Conservation (phyloP, 2,329 filamentous ascomycete species). For the Paecilomyces sp. region DNA sequence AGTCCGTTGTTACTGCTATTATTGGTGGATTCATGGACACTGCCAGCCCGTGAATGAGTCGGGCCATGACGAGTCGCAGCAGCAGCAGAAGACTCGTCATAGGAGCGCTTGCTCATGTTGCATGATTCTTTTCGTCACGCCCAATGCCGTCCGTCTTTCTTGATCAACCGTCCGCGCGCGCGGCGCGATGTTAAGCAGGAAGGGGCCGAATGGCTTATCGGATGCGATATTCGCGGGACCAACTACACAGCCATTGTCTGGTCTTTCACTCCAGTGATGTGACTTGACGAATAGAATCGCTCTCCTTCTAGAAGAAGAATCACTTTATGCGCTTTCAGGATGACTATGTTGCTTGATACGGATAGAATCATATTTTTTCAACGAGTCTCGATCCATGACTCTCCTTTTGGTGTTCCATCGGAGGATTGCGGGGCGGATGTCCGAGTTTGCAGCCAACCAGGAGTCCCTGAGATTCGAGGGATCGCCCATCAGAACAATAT, state of each 20-base stretch:
- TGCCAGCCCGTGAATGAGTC: constrained; percentile 6
- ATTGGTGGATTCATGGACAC: constrained; percentile 12
- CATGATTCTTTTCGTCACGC: constrained; percentile 7
- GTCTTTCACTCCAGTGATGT: neutral
- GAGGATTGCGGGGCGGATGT: neutral
- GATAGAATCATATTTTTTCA: neutral
- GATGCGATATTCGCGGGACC: neutral
- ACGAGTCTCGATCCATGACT: neutral
- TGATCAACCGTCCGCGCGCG: neutral
- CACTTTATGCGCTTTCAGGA: neutral
- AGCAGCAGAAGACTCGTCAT: constrained; percentile 16
- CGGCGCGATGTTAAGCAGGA: neutral
- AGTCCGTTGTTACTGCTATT: constrained; percentile 16
- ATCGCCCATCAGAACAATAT: neutral
- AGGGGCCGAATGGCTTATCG: neutral
- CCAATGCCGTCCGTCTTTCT: neutral
- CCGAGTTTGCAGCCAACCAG: neutral
- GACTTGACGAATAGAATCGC: neutral
- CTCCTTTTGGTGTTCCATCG: neutral
- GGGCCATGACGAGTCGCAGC: constrained; percentile 14
- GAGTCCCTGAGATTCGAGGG: neutral
- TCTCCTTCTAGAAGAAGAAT: neutral
- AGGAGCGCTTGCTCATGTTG: constrained; percentile 32
- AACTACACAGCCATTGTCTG: neutral
- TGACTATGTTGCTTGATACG: neutral